Base-by-base conservation (phyloP, 1,139 yeast species). In the Lodderomyces orthopsilosis region DNA sequence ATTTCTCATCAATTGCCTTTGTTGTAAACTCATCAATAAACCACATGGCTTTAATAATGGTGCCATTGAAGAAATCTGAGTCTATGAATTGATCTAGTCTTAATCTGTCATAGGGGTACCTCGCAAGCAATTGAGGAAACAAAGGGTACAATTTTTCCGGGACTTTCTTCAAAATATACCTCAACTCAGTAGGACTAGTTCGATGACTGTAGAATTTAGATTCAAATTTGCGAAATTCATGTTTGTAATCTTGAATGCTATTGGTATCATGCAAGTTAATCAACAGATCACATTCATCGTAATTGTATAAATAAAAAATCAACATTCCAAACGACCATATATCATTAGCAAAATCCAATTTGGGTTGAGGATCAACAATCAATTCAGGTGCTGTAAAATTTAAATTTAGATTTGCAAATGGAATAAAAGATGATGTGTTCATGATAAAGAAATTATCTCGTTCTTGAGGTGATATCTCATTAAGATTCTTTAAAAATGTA, bases 1-100 rank as follows among this genome's bases (percentile, higher is more conserved):
- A 63, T 54, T 85, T 85, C 47, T 91, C 97, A 12, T 77, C 76
- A 2, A 73, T 66, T 1, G 83, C 65, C 52, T 87, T 85, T 1
- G 96, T 88, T 7, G 91, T 79, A 50, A 88, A 83, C 47, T 88
- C 95, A 58, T 91, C 98, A 40, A 93, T 63, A 55, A 86, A 85
- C 62, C 85, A 80, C 71, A 93, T 75, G 2, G 95, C 85, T 57
- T 87, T 85, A 43, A 93, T 82, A 42, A 91, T 67, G 43, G 93
- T 87, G 48, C 91, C 94, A 62, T 88, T 86, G 60, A 86, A 87
- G 50, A 67, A 77, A 35, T 75, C 79, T 17, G 80, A 77, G 35
- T 69, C 74, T 9, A 74, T 61, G 67, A 85, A 59, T 59, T 75
- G 72, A 62, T 80, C 74, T 56, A 80, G 60, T 49, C 77, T 56